Percentiles rank a stretch among this genome's conserved stretches.
Conservation (phyloP, 768 basidiomycete genomes). For the Chlorophyllum brunneum region DNA sequence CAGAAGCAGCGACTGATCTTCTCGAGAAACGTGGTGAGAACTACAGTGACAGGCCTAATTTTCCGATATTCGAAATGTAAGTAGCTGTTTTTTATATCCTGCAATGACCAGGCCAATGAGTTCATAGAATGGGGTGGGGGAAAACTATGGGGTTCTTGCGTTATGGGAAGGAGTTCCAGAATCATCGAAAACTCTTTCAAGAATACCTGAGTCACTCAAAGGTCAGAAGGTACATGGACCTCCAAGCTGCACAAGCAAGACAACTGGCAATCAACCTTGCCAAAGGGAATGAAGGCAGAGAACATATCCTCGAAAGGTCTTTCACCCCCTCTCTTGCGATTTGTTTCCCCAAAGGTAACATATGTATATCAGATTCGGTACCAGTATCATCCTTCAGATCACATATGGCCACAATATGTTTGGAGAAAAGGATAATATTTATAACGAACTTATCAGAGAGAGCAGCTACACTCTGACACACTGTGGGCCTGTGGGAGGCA, state of each 20-base stretch:
- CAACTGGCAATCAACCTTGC: not conserved
- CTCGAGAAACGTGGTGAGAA: conserved; percentile 17
- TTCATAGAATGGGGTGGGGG: not conserved
- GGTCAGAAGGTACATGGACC: not conserved
- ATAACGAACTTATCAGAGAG: not conserved
- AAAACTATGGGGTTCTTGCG: not conserved
- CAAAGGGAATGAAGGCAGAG: not conserved
- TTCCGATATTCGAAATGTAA: conserved; percentile 1
- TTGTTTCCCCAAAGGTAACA: too few relatives aligned
- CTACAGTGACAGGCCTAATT: conserved; percentile 11
- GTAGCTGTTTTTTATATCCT: not conserved
- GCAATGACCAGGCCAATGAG: not conserved
- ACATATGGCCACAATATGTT: conserved; percentile 6
- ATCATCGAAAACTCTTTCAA: conserved; percentile 4
- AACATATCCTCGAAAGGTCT: not conserved
- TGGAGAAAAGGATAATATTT: not conserved
- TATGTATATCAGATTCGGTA: not conserved
- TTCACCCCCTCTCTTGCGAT: too few relatives aligned
- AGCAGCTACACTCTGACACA: conserved; percentile 2
- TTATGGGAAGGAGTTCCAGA: conserved; percentile 4
- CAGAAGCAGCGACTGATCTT: conserved; percentile 16
- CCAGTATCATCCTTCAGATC: not conserved
- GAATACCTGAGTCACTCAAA: not conserved
- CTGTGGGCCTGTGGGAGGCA: conserved; percentile 1
- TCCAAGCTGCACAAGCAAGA: not conserved